Percentiles rank a stretch among this genome's conserved stretches.
Conservation (phyloP, 805 yeast genomes). For the Tetrapisispora fleetii region DNA sequence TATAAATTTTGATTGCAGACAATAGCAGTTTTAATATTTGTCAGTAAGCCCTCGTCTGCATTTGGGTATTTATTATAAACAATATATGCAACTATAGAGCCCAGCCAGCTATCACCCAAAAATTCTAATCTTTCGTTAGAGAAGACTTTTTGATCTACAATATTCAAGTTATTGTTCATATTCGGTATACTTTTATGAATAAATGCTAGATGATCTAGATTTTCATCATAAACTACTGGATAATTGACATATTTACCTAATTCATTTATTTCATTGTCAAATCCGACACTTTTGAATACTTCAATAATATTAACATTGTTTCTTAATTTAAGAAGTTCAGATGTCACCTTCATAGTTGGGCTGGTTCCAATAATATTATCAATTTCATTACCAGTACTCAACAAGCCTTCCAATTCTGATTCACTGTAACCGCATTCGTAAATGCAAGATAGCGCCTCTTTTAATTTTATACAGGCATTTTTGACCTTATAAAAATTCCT, state of each 20-base stretch:
- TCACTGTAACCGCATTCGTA: conserved; percentile 6
- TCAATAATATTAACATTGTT: not conserved
- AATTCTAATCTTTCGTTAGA: conserved; percentile 74
- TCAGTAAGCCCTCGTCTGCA: conserved; percentile 67
- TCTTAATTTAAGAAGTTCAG: not conserved
- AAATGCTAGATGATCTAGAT: conserved; percentile 16
- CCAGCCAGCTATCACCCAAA: conserved; percentile 73
- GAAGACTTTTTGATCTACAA: conserved; percentile 9
- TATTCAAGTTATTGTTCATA: conserved; percentile 11
- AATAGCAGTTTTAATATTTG: conserved; percentile 52
- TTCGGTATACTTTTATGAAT: conserved; percentile 14
- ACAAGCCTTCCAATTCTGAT: conserved; percentile 4
- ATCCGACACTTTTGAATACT: conserved; percentile 6
- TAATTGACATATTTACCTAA: conserved; percentile 10
- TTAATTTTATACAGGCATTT: conserved; percentile 10
- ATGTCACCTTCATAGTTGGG: conserved; percentile 9
- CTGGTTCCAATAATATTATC: conserved; percentile 9
- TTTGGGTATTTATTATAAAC: conserved; percentile 53
- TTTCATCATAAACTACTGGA: conserved; percentile 13
- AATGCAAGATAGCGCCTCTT: conserved; percentile 9
- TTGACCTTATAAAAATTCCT: conserved; percentile 12
- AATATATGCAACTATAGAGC: conserved; percentile 52
- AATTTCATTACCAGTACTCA: conserved; percentile 2
- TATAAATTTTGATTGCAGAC: conserved; percentile 61
- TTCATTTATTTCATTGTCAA: conserved; percentile 2